Evolutionary conservation across 345 rosid genomes (phyloP).

Genomic region (Syzygium grande): DNA sequence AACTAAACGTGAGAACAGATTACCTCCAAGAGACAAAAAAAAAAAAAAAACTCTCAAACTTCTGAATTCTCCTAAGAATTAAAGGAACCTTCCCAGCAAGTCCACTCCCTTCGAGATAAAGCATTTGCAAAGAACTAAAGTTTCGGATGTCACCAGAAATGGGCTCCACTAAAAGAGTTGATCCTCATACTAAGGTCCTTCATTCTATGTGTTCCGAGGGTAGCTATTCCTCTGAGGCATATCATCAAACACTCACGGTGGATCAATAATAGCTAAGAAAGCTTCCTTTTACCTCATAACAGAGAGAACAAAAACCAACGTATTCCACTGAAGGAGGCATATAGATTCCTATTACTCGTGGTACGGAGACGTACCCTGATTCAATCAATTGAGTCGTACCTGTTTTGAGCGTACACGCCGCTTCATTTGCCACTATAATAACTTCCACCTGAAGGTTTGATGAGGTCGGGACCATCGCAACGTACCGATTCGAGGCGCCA

Average conservation of each 20-base stretch:
- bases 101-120: too few relatives aligned
- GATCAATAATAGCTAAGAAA: constrained; percentile 78
- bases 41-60: too few relatives aligned
- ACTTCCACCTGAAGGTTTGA: constrained; percentile 5
- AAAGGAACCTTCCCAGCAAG: too few relatives aligned
- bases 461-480: too few relatives aligned
- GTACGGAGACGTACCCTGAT: constrained; percentile 12
- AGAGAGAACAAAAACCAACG: constrained; percentile 55
- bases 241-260: constrained; percentile 3
- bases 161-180: not conserved
- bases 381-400: not conserved
- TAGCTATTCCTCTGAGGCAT: not conserved
- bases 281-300: constrained; percentile 72
- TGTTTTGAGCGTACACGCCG: not conserved
- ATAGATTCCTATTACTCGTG: constrained; percentile 53
- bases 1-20: too few relatives aligned
- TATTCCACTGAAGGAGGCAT: constrained; percentile 83
- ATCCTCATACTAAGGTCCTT: not conserved
- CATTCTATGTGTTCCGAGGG: not conserved
- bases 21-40: too few relatives aligned
- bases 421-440: not conserved
- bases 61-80: too few relatives aligned
- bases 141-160: too few relatives aligned
- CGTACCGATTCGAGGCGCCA: too few relatives aligned
- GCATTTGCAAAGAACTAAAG: too few relatives aligned